These are phyloP conservation scores for Stemphylium lycopersici DNA, from an alignment of 2,329 filamentous ascomycete species.

Conservation along the genomic window DNA sequence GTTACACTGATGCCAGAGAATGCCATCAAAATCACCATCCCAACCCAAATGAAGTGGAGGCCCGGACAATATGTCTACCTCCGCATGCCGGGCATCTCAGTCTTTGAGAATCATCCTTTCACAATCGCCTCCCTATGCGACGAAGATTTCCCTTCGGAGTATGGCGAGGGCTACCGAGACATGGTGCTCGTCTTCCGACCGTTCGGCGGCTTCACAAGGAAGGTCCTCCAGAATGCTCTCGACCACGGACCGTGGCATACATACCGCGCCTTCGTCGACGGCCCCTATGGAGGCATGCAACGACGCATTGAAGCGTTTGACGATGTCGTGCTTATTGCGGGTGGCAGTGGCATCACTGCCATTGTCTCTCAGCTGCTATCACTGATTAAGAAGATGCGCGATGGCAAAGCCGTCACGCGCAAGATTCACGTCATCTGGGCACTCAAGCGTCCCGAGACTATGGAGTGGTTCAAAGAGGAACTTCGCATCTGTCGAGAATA, in stretches of 20 bases:
- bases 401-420: conserved; percentile 90
- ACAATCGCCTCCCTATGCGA: conserved; percentile 93
- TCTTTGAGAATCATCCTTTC: conserved; percentile 94
- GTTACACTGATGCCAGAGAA: conserved; percentile 90
- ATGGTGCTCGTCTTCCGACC: conserved; percentile 91
- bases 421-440: conserved; percentile 94
- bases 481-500: conserved; percentile 88
- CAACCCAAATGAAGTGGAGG: conserved; percentile 89
- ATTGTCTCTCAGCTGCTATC: conserved; percentile 90
- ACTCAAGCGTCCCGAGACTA: conserved; percentile 85
- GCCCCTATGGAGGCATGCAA: conserved; percentile 93
- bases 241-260: conserved; percentile 89
- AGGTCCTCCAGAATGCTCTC: conserved; percentile 80
- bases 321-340: conserved; percentile 89
- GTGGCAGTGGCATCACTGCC: conserved; percentile 92
- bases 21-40: conserved; percentile 93
- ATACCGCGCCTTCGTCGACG: conserved; percentile 90
- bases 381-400: conserved; percentile 94
- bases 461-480: conserved; percentile 98
- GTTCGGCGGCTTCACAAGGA: conserved; percentile 86
- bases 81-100: conserved; percentile 87
- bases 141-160: conserved; percentile 90
- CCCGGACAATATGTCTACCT: conserved; percentile 95
- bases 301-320: conserved; percentile 90
- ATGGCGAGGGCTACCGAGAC: conserved; percentile 85